Evolutionary conservation across 1,139 yeast genomes (phyloP).

Genomic region (Hemisphaericaspora xylofermentans): DNA sequence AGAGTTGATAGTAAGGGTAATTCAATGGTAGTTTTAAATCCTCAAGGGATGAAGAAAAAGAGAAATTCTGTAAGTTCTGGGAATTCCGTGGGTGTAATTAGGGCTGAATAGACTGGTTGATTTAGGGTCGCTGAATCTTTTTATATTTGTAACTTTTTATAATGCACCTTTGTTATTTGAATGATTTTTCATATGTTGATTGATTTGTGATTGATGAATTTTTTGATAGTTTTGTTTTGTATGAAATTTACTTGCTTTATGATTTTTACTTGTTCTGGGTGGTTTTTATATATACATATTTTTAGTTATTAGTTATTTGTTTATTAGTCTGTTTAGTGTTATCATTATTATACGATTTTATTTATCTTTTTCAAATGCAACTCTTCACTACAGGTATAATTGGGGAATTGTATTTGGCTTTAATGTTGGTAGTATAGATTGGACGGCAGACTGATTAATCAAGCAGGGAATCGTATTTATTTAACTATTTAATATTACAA

Average conservation of each 20-base stretch:
- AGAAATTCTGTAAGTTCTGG: slow-evolving; percentile 11
- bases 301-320: background rate
- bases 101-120: no score
- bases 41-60: slow-evolving; percentile 25
- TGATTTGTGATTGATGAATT: background rate
- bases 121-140: background rate
- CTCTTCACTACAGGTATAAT: no score
- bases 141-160: background rate
- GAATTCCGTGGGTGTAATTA: background rate
- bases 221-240: background rate
- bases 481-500: no score
- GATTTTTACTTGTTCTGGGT: background rate
- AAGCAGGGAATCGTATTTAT: no score
- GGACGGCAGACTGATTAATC: no score
- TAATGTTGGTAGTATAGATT: no score
- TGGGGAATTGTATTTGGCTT: no score
- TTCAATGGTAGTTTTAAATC: slow-evolving; percentile 37
- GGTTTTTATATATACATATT: background rate
- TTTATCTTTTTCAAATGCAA: no score
- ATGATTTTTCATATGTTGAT: no score
- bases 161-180: no score
- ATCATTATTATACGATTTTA: background rate
- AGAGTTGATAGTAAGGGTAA: slow-evolving; percentile 37
- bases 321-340: background rate
- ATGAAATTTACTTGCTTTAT: background rate